Percentiles rank a stretch among this genome's conserved stretches.
These are phyloP conservation scores for Eutrema japonicum DNA, from an alignment of 345 rosid species.

Conservation along the genomic window DNA sequence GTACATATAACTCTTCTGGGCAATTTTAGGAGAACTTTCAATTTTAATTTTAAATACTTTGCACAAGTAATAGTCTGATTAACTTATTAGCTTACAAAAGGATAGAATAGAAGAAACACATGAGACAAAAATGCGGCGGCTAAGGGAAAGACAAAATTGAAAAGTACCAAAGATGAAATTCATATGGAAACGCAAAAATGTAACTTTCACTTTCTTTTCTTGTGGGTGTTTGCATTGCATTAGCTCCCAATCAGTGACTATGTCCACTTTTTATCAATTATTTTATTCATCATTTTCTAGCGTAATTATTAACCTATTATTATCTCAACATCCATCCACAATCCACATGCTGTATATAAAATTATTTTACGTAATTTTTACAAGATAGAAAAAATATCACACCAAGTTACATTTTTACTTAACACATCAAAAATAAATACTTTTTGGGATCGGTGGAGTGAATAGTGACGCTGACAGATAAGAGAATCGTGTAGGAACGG, in stretches of 20 bases:
- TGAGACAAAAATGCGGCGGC: conserved; percentile 24
- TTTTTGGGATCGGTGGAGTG: conserved; percentile 16
- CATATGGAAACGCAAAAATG: conserved; percentile 6
- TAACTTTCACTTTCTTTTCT: conserved; percentile 12
- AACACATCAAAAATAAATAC: background rate
- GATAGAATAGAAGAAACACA: background rate
- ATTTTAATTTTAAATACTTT: background rate
- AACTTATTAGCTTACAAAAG: conserved; percentile 12
- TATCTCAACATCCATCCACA: background rate
- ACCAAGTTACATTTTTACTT: background rate
- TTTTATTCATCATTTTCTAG: background rate
- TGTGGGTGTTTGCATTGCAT: conserved; percentile 1
- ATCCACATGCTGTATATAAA: background rate
- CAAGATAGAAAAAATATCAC: too few species aligned
- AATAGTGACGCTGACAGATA: background rate
- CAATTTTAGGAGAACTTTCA: background rate
- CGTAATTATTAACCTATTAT: background rate
- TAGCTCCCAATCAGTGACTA: conserved; percentile 29
- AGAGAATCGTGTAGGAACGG: conserved; percentile 14
- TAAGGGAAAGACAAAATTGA: conserved; percentile 7
- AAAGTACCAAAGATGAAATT: background rate
- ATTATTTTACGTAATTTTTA: too few species aligned
- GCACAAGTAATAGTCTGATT: background rate
- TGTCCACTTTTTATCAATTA: background rate
- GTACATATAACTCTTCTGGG: background rate